Conservation (phyloP, 2,329 filamentous ascomycete species). For the Lecanicillium sp. region DNA sequence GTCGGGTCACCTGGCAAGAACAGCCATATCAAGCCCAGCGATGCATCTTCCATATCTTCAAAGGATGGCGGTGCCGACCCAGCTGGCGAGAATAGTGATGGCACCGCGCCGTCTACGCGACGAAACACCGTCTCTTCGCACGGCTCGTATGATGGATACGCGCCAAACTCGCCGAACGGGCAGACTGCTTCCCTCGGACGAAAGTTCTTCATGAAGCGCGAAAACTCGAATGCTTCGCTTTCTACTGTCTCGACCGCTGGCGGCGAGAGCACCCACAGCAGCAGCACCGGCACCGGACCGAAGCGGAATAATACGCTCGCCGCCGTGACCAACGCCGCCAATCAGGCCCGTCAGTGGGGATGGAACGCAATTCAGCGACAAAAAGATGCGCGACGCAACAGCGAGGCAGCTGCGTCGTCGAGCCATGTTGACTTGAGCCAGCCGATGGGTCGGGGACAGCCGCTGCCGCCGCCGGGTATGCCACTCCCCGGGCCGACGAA, state of each 20-base stretch:
- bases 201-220: slow-evolving; percentile 34
- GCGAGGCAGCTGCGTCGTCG: slow-evolving; percentile 19
- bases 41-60: slow-evolving; percentile 45
- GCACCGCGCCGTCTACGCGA: slow-evolving; percentile 24
- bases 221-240: slow-evolving; percentile 30
- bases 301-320: slow-evolving; percentile 48
- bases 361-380: slow-evolving; percentile 50
- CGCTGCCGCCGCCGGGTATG: slow-evolving; percentile 72
- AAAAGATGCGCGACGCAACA: slow-evolving; percentile 35
- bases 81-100: slow-evolving; percentile 22
- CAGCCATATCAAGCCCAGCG: slow-evolving; percentile 36
- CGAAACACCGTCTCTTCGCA: slow-evolving; percentile 35
- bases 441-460: slow-evolving; percentile 77
- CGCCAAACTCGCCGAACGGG: slow-evolving; percentile 24
- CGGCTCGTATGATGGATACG: slow-evolving; percentile 22
- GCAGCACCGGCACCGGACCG: slow-evolving; percentile 17
- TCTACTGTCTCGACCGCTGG: slow-evolving; percentile 31
- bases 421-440: slow-evolving; percentile 45
- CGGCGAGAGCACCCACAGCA: slow-evolving; percentile 21
- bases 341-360: slow-evolving; percentile 53
- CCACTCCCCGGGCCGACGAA: slow-evolving; percentile 65
- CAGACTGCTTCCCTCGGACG: slow-evolving; percentile 35
- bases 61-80: slow-evolving; percentile 38
- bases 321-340: slow-evolving; percentile 50
- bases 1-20: slow-evolving; percentile 29